Base-by-base conservation (phyloP, 1,139 yeast genomes). In the Cylindricascospora bacillispora region DNA sequence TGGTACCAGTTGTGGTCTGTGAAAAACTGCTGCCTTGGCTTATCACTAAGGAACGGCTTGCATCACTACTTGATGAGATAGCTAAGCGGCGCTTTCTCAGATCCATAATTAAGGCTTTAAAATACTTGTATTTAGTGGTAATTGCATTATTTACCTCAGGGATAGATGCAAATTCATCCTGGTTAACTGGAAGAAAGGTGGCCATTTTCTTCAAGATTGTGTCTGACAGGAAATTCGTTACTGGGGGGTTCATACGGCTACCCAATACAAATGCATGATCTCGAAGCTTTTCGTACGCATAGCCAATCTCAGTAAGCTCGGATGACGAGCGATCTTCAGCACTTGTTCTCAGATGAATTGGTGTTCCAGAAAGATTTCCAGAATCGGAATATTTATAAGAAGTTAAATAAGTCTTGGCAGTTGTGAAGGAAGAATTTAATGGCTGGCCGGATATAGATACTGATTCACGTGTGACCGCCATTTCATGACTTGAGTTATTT, bases 201-300 rank as follows among this genome's bases (percentile, higher is more conserved):
- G 81, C 73, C 66, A 76, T 63, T 30, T 70, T 73, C 38, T 62
- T 63, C 29, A 77, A 47, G 0, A 73, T 57, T 1, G 50, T 53
- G 36, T 73, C 75, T 1, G 67, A 56, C 3, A 74, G 54, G 27
- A 73, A 59, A 12, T 62, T 56, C 1, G 62, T 54, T 6, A 39
- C 36, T 5, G 49, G 45, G 12, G 49, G 49, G 19, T 35, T 39
- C 34, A 65, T 43, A 26, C 60, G 61, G 6, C 62, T 60, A 48
- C 70, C 65, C 12, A 63, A 50, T 24, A 61, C 57, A 24, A 60
- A 54, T 27, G 80, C 55, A 11, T 63, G 53, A 24, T 60, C 62
- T 34, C 65, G 60, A 33, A 77, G 53, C 32, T 59, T 64, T n/a
- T 44, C 45, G 40, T 43, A 53, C 1, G 60, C 55, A 20, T 34